phyloP scores from a whole-genome alignment of 192 early-diverging fungal species.

The Coemansia sp. region DNA sequence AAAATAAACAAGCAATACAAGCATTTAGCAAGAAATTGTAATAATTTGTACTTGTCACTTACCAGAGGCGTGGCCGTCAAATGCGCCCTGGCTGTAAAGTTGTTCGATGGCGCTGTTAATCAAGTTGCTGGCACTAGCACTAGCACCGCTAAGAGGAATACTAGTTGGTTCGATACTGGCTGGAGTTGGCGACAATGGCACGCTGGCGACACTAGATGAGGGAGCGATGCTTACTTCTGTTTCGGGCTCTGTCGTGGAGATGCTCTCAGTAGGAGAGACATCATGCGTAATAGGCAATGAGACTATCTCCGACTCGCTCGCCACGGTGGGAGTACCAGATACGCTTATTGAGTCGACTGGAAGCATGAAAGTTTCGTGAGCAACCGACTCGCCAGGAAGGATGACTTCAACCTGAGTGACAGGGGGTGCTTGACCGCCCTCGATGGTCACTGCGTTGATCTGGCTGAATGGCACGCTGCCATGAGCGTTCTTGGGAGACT shows the following conservation, averaged over 20 bases:
- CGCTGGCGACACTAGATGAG: neutral
- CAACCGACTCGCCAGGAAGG: conserved; percentile 43
- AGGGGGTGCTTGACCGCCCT: conserved; percentile 46
- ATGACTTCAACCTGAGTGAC: conserved; percentile 54
- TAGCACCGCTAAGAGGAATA: conserved; percentile 10
- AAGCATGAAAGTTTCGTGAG: conserved; percentile 45
- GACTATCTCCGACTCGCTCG: neutral
- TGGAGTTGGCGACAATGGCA: neutral
- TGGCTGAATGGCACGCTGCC: conserved; percentile 23
- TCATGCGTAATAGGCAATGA: neutral
- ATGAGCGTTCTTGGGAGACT: conserved; percentile 38
- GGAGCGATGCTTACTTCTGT: neutral
- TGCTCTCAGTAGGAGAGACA: neutral
- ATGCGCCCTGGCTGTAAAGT: conserved; percentile 4
- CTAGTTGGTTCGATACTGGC: conserved; percentile 16
- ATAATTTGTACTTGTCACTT: neutral
- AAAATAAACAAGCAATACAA: too few species aligned
- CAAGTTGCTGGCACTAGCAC: conserved; percentile 3
- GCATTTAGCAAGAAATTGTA: too few species aligned
- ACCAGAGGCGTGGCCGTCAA: conserved; percentile 14
- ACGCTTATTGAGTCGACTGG: conserved; percentile 10
- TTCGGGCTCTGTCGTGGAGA: neutral
- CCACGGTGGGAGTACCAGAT: conserved; percentile 1
- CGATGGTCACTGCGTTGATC: conserved; percentile 42
- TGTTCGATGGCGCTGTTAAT: neutral